Base-by-base conservation (phyloP, 345 rosid genomes). In the Corchorus olitorius region DNA sequence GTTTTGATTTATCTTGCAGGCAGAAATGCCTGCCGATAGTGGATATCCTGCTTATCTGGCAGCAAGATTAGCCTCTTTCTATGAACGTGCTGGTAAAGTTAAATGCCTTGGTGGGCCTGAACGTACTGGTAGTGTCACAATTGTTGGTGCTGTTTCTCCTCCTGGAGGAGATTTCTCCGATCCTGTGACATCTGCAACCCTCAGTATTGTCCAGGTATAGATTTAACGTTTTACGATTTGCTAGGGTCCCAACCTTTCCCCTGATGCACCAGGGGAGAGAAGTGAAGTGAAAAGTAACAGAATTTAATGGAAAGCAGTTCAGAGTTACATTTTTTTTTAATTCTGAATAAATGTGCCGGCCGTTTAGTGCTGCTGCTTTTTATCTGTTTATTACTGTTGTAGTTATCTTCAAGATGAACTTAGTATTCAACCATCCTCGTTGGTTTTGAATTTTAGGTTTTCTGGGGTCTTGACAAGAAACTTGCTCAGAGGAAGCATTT, bases 21-120 rank as follows among this genome's bases (percentile, higher is more conserved):
- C 99, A 60, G 99, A 97, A 88, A 97, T 97, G 99, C 99, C 99
- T 83, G 99, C 99, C 22, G 99, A 97, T 82, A 97, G 99, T 86
- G 99, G 99, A 74, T 97, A 97, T 87, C 99, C 99, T 77, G 99
- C 99, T 78, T 97, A 97, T 81, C 87, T 97, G 80, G 99, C 99
- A 6, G 97, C 99, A 65, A 97, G 99, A 84, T 82, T 97, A 64
- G 99, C 99, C 33, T 97, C 99, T 64, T 97, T 94, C 79, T 97
- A 97, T 80, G 99, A 97, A 54, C 98, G 99, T 81, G 99, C 98
- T 75, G 99, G 99, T 75, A 97, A 97, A 85, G 99, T 97, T 62
- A 94, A 92, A 84, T 97, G 99, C 84, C 95, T 97, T 49, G 99
- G 99, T 66, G 92, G 92, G 46, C 99, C 99, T 74, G 99, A 92